These are phyloP conservation scores for Grosmannia clavigera DNA, from an alignment of 2,329 filamentous ascomycete species.

Conservation along the genomic window DNA sequence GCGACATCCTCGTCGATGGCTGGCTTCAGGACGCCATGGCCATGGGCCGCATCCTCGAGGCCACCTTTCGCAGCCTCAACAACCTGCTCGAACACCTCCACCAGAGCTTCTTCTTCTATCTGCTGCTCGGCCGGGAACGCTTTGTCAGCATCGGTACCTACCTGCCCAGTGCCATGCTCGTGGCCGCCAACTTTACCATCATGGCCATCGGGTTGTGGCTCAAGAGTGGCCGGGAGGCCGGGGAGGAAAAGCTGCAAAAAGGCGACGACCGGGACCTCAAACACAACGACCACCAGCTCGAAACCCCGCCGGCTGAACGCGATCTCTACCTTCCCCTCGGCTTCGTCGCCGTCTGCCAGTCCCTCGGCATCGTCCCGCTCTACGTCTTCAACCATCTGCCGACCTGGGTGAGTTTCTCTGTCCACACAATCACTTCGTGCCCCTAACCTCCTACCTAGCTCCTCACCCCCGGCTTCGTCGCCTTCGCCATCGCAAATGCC, in stretches of 20 bases:
- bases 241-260: constrained; percentile 15
- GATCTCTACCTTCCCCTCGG: constrained; percentile 61
- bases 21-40: constrained; percentile 99
- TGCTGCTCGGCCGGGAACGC: constrained; percentile 79
- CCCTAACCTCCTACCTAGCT: constrained; percentile 33
- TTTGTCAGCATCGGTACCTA: constrained; percentile 99
- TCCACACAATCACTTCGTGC: neutral
- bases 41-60: constrained; percentile 79
- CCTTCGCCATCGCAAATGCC: constrained; percentile 43
- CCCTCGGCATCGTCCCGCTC: constrained; percentile 67
- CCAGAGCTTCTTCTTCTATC: constrained; percentile 98
- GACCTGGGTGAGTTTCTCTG: constrained; percentile 39
- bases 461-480: constrained; percentile 44
- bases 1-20: constrained; percentile 42
- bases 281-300: constrained; percentile 4
- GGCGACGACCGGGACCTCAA: constrained; percentile 1
- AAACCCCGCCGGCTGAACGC: constrained; percentile 36
- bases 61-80: constrained; percentile 84
- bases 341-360: constrained; percentile 60
- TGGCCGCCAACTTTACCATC: constrained; percentile 90
- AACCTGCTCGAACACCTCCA: constrained; percentile 94
- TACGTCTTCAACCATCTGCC: constrained; percentile 74
- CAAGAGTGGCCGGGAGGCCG: constrained; percentile 52
- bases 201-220: constrained; percentile 94
- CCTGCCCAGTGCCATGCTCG: constrained; percentile 90